A percentile compares a stretch with the other conserved stretches of the same genome.
phyloP scores from a whole-genome alignment of 2,329 filamentous ascomycete species.

The Neonectria punicea region DNA sequence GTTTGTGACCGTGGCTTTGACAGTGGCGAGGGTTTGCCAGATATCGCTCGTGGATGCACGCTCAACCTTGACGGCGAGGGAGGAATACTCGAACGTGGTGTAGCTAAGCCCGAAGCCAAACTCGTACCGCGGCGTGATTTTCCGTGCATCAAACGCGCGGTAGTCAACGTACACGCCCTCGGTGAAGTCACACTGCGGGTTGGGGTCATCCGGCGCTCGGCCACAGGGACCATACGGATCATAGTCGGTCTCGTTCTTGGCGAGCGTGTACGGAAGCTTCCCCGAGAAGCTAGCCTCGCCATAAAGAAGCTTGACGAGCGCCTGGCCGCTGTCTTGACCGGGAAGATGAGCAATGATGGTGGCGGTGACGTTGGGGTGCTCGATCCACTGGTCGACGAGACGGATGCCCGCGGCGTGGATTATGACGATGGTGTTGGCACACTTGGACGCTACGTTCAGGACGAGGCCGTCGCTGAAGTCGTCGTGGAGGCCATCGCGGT shows the following conservation, averaged over 20 bases:
- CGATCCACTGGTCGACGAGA: constrained; percentile 70
- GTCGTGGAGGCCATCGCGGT: constrained; percentile 73
- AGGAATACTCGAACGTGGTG: neutral
- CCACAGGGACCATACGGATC: constrained; percentile 55
- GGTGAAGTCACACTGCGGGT: constrained; percentile 71
- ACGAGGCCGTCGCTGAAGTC: constrained; percentile 72
- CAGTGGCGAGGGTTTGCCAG: neutral
- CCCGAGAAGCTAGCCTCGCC: constrained; percentile 66
- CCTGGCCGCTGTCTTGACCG: constrained; percentile 70
- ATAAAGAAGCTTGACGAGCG: constrained; percentile 66
- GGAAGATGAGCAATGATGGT: constrained; percentile 72
- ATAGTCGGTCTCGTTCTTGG: constrained; percentile 64
- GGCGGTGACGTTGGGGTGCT: constrained; percentile 72
- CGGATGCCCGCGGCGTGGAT: constrained; percentile 72
- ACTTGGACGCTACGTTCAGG: constrained; percentile 67
- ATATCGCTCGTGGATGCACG: neutral
- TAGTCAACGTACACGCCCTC: constrained; percentile 67
- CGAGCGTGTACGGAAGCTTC: constrained; percentile 71
- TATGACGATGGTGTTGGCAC: constrained; percentile 71
- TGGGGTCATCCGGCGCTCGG: constrained; percentile 47
- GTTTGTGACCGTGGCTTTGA: neutral
- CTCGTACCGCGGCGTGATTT: constrained; percentile 60
- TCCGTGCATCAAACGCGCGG: constrained; percentile 60
- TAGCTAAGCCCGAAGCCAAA: constrained; percentile 56
- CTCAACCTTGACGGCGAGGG: neutral